Percentiles rank a stretch among this genome's conserved stretches.
Conservation (phyloP, 2,329 filamentous ascomycete genomes). For the Chrysoporthe austroafricana region DNA sequence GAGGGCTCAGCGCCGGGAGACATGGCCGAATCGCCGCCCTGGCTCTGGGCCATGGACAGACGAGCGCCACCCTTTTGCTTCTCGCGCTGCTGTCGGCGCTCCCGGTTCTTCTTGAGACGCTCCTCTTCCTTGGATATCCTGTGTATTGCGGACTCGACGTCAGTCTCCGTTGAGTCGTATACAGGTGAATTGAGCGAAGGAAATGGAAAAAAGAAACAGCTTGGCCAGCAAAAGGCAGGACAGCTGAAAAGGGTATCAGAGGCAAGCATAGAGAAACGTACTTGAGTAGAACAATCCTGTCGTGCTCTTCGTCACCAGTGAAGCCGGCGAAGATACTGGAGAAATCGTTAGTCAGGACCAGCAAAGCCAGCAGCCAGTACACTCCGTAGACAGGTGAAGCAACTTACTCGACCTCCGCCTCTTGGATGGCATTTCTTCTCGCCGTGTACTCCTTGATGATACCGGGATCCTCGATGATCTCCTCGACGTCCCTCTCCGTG, state of each 20-base stretch:
- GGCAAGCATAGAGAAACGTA: slow-evolving; percentile 38
- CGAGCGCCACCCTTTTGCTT: slow-evolving; percentile 68
- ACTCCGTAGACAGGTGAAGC: background rate
- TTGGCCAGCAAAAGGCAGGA: background rate
- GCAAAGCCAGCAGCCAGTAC: background rate
- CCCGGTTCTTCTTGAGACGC: slow-evolving; percentile 88
- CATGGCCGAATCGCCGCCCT: slow-evolving; percentile 15
- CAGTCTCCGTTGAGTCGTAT: background rate
- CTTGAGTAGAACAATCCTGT: slow-evolving; percentile 64
- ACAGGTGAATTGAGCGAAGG: background rate
- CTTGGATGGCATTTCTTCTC: slow-evolving; percentile 69
- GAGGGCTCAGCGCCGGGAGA: slow-evolving; percentile 51
- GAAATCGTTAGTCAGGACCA: slow-evolving; percentile 27
- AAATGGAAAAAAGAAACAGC: background rate
- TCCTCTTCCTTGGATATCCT: slow-evolving; percentile 76
- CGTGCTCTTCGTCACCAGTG: slow-evolving; percentile 69
- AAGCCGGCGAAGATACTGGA: slow-evolving; percentile 60
- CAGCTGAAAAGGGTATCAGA: background rate
- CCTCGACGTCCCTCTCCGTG: slow-evolving; percentile 64
- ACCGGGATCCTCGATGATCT: slow-evolving; percentile 76
- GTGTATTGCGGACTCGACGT: background rate
- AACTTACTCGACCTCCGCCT: slow-evolving; percentile 74
- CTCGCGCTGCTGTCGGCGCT: slow-evolving; percentile 86
- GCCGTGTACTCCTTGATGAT: slow-evolving; percentile 80
- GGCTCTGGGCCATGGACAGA: slow-evolving; percentile 32